A percentile compares a stretch with the other conserved stretches of the same genome.
Evolutionary conservation across 208 protist genomes (phyloP).

Genomic region (Acanthamoeba culbertsoni): DNA sequence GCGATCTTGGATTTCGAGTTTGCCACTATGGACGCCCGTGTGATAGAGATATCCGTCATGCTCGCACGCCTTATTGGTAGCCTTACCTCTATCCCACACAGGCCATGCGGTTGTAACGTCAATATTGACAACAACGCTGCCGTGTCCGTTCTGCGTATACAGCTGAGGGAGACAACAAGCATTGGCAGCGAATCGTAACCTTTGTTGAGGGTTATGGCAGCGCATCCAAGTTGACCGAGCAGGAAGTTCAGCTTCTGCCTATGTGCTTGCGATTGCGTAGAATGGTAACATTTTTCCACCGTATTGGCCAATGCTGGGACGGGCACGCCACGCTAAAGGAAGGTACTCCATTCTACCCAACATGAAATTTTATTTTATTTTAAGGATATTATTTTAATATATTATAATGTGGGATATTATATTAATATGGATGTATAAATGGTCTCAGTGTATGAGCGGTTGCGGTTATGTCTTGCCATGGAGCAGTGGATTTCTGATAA

Average conservation of each 20-base stretch:
- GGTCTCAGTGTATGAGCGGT: too few relatives aligned
- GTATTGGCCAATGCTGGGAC: background rate
- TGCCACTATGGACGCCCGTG: background rate
- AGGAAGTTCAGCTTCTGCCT: background rate
- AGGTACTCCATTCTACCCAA: too few relatives aligned
- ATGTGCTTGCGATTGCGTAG: background rate
- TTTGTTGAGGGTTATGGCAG: background rate
- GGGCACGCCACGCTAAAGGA: too few relatives aligned
- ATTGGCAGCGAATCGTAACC: background rate
- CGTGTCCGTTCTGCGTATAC: background rate
- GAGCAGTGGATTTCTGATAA: too few relatives aligned
- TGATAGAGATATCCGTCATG: background rate
- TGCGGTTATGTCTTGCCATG: too few relatives aligned
- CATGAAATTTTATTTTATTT: too few relatives aligned
- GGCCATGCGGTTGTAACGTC: background rate
- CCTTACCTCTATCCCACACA: background rate
- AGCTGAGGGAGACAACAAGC: background rate
- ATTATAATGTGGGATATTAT: too few relatives aligned
- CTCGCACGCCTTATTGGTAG: background rate
- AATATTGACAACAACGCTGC: background rate
- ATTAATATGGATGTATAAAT: too few relatives aligned
- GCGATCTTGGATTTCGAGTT: background rate
- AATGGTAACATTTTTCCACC: background rate
- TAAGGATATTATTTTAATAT: too few relatives aligned
- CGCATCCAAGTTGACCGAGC: background rate